phyloP scores from a whole-genome alignment of 306 rosid species.

The Sesbania bispinosa region DNA sequence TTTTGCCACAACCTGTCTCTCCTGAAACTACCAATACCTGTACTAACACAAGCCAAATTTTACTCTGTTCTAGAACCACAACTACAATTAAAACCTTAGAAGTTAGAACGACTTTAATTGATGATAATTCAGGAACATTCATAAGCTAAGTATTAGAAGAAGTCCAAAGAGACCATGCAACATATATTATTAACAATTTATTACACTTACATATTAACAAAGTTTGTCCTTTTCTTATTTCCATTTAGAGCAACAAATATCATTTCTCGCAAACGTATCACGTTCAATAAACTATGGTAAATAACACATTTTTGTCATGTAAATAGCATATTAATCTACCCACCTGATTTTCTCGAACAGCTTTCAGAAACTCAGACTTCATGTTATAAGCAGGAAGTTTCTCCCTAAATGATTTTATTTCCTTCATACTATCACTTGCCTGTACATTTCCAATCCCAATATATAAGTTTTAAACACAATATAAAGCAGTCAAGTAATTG shows the following conservation, averaged over 20 bases:
- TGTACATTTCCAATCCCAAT: conserved; percentile 30
- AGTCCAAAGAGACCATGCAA: conserved; percentile 14
- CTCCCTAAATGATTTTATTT: conserved; percentile 73
- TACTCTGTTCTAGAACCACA: conserved; percentile 8
- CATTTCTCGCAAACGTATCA: not conserved
- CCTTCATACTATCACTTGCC: conserved; percentile 57
- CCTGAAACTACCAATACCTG: conserved; percentile 98
- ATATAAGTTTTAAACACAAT: conserved; percentile 10
- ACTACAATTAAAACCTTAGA: conserved; percentile 4
- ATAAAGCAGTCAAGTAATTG: conserved; percentile 13
- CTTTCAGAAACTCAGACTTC: conserved; percentile 77
- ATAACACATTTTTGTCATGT: not conserved
- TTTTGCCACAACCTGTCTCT: conserved; percentile 98
- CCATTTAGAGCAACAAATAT: conserved; percentile 9
- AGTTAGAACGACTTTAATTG: not conserved
- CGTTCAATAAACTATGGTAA: not conserved
- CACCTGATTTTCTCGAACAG: conserved; percentile 86
- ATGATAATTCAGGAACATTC: not conserved
- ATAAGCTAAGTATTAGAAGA: not conserved
- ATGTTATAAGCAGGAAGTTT: conserved; percentile 81
- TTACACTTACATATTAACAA: not conserved
- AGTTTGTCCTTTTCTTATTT: conserved; percentile 1
- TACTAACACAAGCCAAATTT: conserved; percentile 29
- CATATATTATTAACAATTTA: conserved; percentile 11
- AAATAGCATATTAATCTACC: conserved; percentile 16